Conservation (phyloP, 805 yeast species). For the Cyberlindnera subsufficiens region DNA sequence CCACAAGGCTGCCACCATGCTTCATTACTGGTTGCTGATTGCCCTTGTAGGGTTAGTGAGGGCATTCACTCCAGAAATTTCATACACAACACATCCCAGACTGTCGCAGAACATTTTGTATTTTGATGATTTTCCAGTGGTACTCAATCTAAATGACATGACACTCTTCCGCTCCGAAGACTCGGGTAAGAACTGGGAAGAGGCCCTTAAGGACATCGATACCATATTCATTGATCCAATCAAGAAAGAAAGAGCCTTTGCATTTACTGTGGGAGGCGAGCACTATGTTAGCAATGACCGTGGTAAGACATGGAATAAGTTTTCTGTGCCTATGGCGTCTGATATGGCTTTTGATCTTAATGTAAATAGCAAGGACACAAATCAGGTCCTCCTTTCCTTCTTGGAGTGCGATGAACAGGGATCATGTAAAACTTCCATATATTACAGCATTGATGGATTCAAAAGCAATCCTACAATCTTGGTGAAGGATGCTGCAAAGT, state of each 20-base stretch:
- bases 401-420: constrained; percentile 12
- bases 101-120: constrained; percentile 19
- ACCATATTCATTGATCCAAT: constrained; percentile 27
- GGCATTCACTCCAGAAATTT: constrained; percentile 23
- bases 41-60: constrained; percentile 2
- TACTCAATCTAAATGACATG: constrained; percentile 17
- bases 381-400: constrained; percentile 33
- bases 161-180: constrained; percentile 40
- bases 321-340: constrained; percentile 23
- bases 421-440: constrained; percentile 30
- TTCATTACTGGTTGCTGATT: background rate
- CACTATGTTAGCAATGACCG: constrained; percentile 35
- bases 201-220: constrained; percentile 27
- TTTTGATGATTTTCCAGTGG: constrained; percentile 28
- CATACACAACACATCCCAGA: constrained; percentile 1
- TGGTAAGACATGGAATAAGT: constrained; percentile 37
- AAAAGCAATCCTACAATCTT: constrained; percentile 25
- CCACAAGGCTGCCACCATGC: no score
- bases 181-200: constrained; percentile 39
- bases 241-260: constrained; percentile 35
- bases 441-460: constrained; percentile 42
- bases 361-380: constrained; percentile 35
- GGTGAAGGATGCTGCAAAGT: constrained; percentile 23
- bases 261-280: constrained; percentile 25
- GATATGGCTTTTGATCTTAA: constrained; percentile 21